These are phyloP conservation scores for Calonectria pseudoturangicola DNA, from an alignment of 2,329 filamentous ascomycete genomes.

Conservation along the genomic window DNA sequence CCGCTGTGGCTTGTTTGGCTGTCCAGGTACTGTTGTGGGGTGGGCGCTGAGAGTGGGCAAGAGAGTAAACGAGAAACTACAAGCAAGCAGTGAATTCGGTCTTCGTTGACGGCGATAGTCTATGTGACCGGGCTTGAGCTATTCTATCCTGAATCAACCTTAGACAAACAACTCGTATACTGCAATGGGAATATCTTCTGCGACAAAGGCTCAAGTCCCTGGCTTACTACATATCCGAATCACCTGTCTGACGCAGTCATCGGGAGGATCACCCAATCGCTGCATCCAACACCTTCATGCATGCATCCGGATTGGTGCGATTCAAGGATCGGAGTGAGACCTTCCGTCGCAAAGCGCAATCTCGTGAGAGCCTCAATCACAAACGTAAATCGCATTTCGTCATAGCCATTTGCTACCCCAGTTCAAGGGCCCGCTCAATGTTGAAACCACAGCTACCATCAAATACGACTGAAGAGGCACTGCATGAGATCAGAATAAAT, in stretches of 20 bases:
- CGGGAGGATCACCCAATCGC: slow-evolving; percentile 21
- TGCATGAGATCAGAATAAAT: background rate
- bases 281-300: slow-evolving; percentile 17
- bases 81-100: background rate
- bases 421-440: background rate
- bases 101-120: background rate
- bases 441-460: background rate
- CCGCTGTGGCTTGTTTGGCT: slow-evolving; percentile 14
- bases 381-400: background rate
- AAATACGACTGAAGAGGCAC: slow-evolving; percentile 1
- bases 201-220: background rate
- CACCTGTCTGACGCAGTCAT: slow-evolving; percentile 11
- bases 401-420: background rate
- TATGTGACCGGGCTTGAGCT: background rate
- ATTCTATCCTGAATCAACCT: background rate
- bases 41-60: background rate
- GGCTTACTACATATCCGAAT: background rate
- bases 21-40: background rate
- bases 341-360: slow-evolving; percentile 27
- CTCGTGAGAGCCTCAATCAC: slow-evolving; percentile 33
- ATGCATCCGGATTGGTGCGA: slow-evolving; percentile 19
- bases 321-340: slow-evolving; percentile 22
- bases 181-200: slow-evolving; percentile 2
- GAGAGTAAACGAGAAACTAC: background rate
- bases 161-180: background rate